Evolutionary conservation across 352 stramenopile species (phyloP), one percentile per base, ranked within the genome.

Genomic region (Phytophthora meadii): DNA sequence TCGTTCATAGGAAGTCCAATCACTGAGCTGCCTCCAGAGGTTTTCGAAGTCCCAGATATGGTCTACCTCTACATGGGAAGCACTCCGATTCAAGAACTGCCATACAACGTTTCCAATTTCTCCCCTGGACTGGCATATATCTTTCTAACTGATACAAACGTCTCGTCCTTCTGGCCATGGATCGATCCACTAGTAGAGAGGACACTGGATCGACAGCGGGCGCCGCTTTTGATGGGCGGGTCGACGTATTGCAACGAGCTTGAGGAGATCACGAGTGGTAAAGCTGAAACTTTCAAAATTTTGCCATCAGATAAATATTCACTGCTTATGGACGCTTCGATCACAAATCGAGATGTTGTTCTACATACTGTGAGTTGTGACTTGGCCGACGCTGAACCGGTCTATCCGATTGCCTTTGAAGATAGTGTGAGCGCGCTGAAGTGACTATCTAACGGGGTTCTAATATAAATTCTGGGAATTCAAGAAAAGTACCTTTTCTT

Each of bases 111-210:
- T n/a, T 54, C 37, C 5, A 50, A 54, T 44, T 24, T 76, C 0
- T 73, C 54, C 4, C 51, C 63, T 6, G 22, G 34, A 8, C 32
- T 73, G 11, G 28, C 40, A 22, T 76, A 46, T 30, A 47, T 73
- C 5, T 57, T 61, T 24, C 19, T 73, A 2, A 61, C 64, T 7
- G 55, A 70, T 40, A 76, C 64, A 0, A 56, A 61, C 8, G 44
- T 76, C 5, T 72, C 64, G 2, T 65, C 45, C 7, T 66, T 73
- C 36, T 73, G 63, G 63, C 11, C 28, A 5, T 76, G 68, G 61
- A 69, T 68, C 25, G 68, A 76, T 46, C 22, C 15, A 5, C 54
- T 69, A 5, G 54, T 64, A 7, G 45, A 69, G 47, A 36, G 30
- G 12, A 69, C 32, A 22, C 36, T 56, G 3, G 25, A 51, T 42